These are phyloP conservation scores for Lentinula detonsa DNA, from an alignment of 768 basidiomycete genomes.

Conservation along the genomic window DNA sequence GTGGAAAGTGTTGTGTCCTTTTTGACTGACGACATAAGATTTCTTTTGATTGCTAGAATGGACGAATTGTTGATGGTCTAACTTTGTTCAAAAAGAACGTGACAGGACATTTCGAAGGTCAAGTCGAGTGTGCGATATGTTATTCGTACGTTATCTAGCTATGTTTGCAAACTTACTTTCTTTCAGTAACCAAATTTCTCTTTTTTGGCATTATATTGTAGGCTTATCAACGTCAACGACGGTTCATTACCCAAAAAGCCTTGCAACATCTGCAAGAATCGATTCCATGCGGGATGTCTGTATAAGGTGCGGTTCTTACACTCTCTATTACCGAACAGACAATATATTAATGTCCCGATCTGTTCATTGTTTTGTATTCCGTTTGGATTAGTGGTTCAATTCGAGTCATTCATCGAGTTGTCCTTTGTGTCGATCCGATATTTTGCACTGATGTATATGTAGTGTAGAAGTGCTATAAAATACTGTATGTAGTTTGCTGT, in stretches of 20 bases:
- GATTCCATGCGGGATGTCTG: conserved; percentile 88
- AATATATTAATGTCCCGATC: neutral
- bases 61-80: conserved; percentile 83
- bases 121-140: conserved; percentile 95
- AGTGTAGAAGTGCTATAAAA: neutral
- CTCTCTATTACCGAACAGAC: neutral
- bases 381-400: conserved; percentile 68
- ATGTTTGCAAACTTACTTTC: neutral
- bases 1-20: conserved; percentile 14
- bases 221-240: conserved; percentile 89
- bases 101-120: conserved; percentile 87
- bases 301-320: conserved; percentile 57
- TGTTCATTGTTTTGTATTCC: neutral
- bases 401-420: conserved; percentile 87
- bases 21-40: neutral
- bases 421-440: conserved; percentile 84
- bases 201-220: conserved; percentile 21
- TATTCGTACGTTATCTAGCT: conserved; percentile 60
- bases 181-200: neutral
- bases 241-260: conserved; percentile 83
- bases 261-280: conserved; percentile 91
- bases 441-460: conserved; percentile 27
- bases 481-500: neutral
- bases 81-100: conserved; percentile 93
- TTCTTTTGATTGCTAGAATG: conserved; percentile 51